Percentiles rank a stretch among this genome's conserved stretches.
phyloP scores from a whole-genome alignment of 306 rosid genomes.

The Ammopiptanthus mongolicus region DNA sequence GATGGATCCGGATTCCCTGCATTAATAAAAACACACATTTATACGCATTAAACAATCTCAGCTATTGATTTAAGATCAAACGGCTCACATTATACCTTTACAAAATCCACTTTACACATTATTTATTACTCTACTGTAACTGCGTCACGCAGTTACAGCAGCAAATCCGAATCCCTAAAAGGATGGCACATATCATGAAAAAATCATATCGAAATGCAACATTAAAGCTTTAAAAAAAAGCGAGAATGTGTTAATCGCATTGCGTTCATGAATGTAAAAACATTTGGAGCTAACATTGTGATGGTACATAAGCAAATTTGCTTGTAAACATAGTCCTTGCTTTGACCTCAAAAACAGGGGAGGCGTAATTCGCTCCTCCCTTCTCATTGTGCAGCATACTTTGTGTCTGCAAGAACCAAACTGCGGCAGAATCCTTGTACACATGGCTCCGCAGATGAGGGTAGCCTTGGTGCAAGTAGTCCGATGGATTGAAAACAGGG shows the following conservation, averaged over 20 bases:
- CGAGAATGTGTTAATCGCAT: neutral
- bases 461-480: constrained; percentile 56
- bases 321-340: constrained; percentile 36
- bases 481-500: constrained; percentile 76
- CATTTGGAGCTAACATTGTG: constrained; percentile 18
- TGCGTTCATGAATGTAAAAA: neutral
- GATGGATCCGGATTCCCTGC: too few species aligned
- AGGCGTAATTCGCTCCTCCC: constrained; percentile 32
- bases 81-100: too few species aligned
- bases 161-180: too few species aligned
- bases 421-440: constrained; percentile 33
- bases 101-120: too few species aligned
- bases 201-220: constrained; percentile 6
- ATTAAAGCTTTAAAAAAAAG: constrained; percentile 4
- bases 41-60: too few species aligned
- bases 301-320: constrained; percentile 54
- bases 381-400: constrained; percentile 26
- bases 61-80: too few species aligned
- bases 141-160: too few species aligned
- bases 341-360: constrained; percentile 62
- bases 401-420: constrained; percentile 52
- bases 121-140: too few species aligned
- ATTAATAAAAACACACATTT: too few species aligned
- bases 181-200: neutral
- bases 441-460: constrained; percentile 56